Evolutionary conservation across 768 basidiomycete species (phyloP), one percentile per base, ranked within the genome.

Genomic region (Leccinum arenicola): DNA sequence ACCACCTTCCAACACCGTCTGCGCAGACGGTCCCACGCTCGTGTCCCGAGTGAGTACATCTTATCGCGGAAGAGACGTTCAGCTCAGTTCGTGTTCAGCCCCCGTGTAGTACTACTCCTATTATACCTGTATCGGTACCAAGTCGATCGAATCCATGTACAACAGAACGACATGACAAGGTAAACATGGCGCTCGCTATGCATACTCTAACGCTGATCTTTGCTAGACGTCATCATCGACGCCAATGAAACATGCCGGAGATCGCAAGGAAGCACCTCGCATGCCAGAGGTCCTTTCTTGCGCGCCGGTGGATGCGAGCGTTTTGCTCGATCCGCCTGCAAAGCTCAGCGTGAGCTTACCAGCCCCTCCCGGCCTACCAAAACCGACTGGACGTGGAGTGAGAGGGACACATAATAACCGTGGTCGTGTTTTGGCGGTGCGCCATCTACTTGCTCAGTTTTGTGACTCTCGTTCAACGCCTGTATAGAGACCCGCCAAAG

Each of bases 301-400:
- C 31, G 31, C 56, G 3, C 51, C 61, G 4, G 51, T 50, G 4
- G 31, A 47, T 21, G 19, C 47, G 15, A 35, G 15, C 2, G 2
- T 12, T 9, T 6, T 15, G 19, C 17, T 9, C 5, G 52, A 29
- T 3, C n/a, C 58, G 8, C 21, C 51, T 5, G 29, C 25, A 19
- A 51, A 53, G 12, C 27, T 8, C 14, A 43, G n/a, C 14, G 56
- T 36, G 11, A 61, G 15, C 35, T 25, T 64, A 21, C 56, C 64
- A n/a, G 15, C 52, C 17, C 60, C 68, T 0, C 58, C 69, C 1
- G 61, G 61, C 33, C 25, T 64, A 11, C 2, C 61, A 7, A 59
- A 15, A 23, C 62, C 52, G 8, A 21, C 2, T 47, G 19, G 17
- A 10, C 59, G 50, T 49, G n/a, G 36, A 43, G 33, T 2, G 33